These are phyloP conservation scores for Candida nanaspora DNA, from an alignment of 805 yeast genomes.

Conservation along the genomic window DNA sequence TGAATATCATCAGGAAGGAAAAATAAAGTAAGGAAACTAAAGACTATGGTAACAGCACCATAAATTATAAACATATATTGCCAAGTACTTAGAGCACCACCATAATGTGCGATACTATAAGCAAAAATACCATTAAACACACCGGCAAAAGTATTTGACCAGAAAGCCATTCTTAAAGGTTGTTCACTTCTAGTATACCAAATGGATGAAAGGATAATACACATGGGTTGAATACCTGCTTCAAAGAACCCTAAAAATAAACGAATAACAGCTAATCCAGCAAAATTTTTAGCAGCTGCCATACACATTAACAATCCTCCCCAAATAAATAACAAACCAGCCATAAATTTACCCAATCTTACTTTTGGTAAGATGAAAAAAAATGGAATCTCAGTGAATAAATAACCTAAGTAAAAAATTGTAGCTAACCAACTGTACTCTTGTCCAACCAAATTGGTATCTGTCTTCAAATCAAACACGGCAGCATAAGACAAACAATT, in stretches of 20 bases:
- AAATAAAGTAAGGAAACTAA: constrained; percentile 11
- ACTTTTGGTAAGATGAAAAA: constrained; percentile 24
- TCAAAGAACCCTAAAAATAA: constrained; percentile 42
- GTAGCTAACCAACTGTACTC: constrained; percentile 52
- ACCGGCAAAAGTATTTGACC: constrained; percentile 25
- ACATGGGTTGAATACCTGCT: constrained; percentile 26
- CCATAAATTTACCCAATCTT: constrained; percentile 26
- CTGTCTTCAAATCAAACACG: constrained; percentile 35
- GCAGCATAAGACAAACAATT: constrained; percentile 37
- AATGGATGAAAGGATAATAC: constrained; percentile 27
- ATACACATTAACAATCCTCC: constrained; percentile 38
- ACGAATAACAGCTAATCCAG: constrained; percentile 40
- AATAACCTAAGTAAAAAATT: constrained; percentile 57
- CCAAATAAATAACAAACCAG: constrained; percentile 36
- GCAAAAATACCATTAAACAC: constrained; percentile 21
- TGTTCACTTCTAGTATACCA: constrained; percentile 29
- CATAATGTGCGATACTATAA: constrained; percentile 22
- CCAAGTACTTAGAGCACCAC: constrained; percentile 34
- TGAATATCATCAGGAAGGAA: constrained; percentile 36
- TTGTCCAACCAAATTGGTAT: constrained; percentile 32
- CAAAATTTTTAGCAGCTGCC: constrained; percentile 37
- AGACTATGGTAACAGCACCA: constrained; percentile 35
- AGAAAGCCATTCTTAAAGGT: constrained; percentile 21
- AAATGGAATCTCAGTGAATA: constrained; percentile 50
- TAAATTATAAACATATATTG: constrained; percentile 34